A percentile compares a stretch with the other conserved stretches of the same genome.
Conservation (phyloP, 305 asterid genomes). For the Fraxinus sp. region DNA sequence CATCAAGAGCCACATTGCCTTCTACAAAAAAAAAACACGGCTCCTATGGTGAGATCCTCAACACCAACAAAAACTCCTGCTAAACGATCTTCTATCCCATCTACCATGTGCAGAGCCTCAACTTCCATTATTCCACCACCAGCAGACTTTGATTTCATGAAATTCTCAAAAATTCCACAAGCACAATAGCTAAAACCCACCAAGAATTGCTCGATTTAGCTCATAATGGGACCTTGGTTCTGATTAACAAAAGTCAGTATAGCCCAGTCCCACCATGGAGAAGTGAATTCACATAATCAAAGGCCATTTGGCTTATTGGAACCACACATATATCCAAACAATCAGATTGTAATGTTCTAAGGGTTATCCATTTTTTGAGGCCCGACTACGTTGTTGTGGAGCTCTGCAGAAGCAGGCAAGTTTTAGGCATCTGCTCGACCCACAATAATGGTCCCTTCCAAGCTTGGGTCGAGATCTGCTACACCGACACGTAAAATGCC, state of each 20-base stretch:
- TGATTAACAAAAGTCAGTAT: constrained; percentile 54
- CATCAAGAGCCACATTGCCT: too few species aligned
- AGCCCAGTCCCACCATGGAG: constrained; percentile 90
- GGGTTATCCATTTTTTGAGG: constrained; percentile 62
- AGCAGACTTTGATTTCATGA: constrained; percentile 55
- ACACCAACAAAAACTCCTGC: too few species aligned
- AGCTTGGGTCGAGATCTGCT: too few species aligned
- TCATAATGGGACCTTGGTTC: constrained; percentile 57
- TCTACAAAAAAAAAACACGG: too few species aligned
- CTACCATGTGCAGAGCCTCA: constrained; percentile 29
- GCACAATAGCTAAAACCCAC: constrained; percentile 53
- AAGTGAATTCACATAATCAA: constrained; percentile 78
- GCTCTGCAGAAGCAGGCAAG: constrained; percentile 96
- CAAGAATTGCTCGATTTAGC: constrained; percentile 77
- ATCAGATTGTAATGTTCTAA: constrained; percentile 62
- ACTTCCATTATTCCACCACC: constrained; percentile 66
- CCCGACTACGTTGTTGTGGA: constrained; percentile 92
- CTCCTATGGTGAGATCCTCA: too few species aligned
- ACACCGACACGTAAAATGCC: too few species aligned
- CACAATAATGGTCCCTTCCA: too few species aligned
- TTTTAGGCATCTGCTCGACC: constrained; percentile 5
- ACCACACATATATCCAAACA: constrained; percentile 61
- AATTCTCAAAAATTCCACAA: constrained; percentile 44
- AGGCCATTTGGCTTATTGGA: constrained; percentile 75
- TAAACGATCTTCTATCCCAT: too few species aligned